Evolutionary conservation across 495 filamentous ascomycete genomes (phyloP), one percentile per base, ranked within the genome.

Genomic region (Neurospora sp.): DNA sequence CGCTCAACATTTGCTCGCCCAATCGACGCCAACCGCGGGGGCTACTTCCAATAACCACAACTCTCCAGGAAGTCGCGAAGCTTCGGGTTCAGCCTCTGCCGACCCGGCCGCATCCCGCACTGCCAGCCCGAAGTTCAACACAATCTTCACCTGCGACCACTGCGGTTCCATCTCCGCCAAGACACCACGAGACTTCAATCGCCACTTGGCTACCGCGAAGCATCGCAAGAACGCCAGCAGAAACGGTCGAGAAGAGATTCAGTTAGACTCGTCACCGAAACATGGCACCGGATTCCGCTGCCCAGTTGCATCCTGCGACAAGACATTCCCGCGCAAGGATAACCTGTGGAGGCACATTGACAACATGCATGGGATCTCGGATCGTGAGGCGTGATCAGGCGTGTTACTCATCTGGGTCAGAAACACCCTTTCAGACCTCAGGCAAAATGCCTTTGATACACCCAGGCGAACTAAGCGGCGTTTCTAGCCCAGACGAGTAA

Each of bases 31-130:
- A 27, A 10, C 48, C 27, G 0, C 1, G 3, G 48, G 48, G 12
- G 11, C 0, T 0, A 1, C 3, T 61, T 16, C 6, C 53, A 16
- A 8, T 12, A 2, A 0, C 20, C 10, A 0, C 20, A 27, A 27
- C 20, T 3, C 20, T 1, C 10, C 10, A 22, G 5, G 1, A 0
- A 27, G 22, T 59, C 0, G 0, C 1, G 2, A 61, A 1, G 27
- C 2, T 5, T 35, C 1, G 5, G 7, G 5, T 16, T 61, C 27
- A 35, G 27, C 53, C 27, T 4, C 53, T 0, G 53, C 27, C 27
- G 53, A 18, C 0, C 12, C 31, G 12, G 22, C 53, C 22, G 12
- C 12, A 37, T 18, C 7, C 3, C 14, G 0, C 0, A 18, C 14
- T 66, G 6, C 14, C 53, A 18, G 3, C 1, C 2, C 14, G 2